A percentile compares a stretch with the other conserved stretches of the same genome.
These are phyloP conservation scores for Tulasnella calospora DNA, from an alignment of 768 basidiomycete species.

Conservation along the genomic window DNA sequence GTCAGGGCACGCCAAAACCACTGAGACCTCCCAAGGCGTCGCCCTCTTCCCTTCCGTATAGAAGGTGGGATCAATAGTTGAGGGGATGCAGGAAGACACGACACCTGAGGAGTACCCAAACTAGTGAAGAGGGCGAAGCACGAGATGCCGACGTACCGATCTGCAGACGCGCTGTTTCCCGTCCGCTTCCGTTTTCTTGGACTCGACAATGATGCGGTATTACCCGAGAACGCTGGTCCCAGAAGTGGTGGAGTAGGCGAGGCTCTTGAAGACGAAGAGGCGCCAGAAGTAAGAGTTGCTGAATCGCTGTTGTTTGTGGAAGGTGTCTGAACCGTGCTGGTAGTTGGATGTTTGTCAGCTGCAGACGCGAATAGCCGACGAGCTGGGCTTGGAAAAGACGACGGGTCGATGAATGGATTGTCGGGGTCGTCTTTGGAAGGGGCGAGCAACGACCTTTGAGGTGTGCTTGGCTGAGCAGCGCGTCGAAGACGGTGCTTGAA, in stretches of 20 bases:
- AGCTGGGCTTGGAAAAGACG: slow-evolving; percentile 12
- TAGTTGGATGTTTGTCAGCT: slow-evolving; percentile 1
- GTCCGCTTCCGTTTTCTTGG: slow-evolving; percentile 19
- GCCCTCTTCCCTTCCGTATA: too few species aligned
- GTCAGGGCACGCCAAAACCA: too few species aligned
- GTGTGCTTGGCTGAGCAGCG: slow-evolving; percentile 13
- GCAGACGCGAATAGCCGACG: slow-evolving; percentile 10
- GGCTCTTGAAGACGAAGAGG: slow-evolving; percentile 12
- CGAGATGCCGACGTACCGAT: slow-evolving; percentile 3
- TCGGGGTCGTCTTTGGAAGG: slow-evolving; percentile 16
- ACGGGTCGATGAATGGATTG: slow-evolving; percentile 16
- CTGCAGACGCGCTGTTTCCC: slow-evolving; percentile 6
- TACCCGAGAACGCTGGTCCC: slow-evolving; percentile 12
- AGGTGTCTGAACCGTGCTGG: neutral
- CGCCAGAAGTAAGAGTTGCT: slow-evolving; percentile 7
- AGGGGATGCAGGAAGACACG: neutral
- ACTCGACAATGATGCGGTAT: slow-evolving; percentile 4
- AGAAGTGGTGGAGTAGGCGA: slow-evolving; percentile 13
- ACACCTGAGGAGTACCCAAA: neutral
- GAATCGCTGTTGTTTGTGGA: slow-evolving; percentile 7
- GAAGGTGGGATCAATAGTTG: too few species aligned
- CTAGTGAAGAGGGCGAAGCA: neutral
- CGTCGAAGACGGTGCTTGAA: slow-evolving; percentile 22
- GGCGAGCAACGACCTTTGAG: neutral
- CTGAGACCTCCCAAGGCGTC: too few species aligned